Evolutionary conservation across 2,329 filamentous ascomycete genomes (phyloP).

Genomic region (Fusarium pseudonygamai): DNA sequence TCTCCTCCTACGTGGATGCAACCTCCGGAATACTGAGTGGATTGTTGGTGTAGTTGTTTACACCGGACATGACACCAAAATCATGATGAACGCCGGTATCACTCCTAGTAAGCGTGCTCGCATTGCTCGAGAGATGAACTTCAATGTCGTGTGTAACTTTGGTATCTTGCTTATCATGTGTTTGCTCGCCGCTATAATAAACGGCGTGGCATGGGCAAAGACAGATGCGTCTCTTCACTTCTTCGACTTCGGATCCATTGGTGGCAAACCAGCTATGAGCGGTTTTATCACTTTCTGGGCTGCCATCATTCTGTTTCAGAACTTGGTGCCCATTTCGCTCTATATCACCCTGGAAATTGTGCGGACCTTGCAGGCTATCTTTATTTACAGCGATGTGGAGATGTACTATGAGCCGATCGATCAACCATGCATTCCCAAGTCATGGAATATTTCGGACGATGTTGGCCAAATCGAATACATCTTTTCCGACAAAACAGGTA

Average conservation of each 20-base stretch:
- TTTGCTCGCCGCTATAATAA: conserved; percentile 82
- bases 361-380: conserved; percentile 89
- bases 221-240: conserved; percentile 77
- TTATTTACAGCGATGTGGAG: conserved; percentile 94
- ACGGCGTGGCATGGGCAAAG: conserved; percentile 83
- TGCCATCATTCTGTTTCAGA: conserved; percentile 93
- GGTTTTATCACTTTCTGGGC: conserved; percentile 99
- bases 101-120: conserved; percentile 94
- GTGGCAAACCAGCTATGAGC: conserved; percentile 76
- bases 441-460: conserved; percentile 99
- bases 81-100: conserved; percentile 97
- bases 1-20: conserved; percentile 90
- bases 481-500: conserved; percentile 98
- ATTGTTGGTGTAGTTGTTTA: conserved; percentile 91
- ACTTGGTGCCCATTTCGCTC: conserved; percentile 96
- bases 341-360: conserved; percentile 98
- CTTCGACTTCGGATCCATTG: conserved; percentile 89
- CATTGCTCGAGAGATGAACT: conserved; percentile 93
- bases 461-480: conserved; percentile 99
- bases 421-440: conserved; percentile 95
- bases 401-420: conserved; percentile 98
- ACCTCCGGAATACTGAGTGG: conserved; percentile 96
- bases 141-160: conserved; percentile 98
- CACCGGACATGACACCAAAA: conserved; percentile 96
- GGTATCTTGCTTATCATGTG: conserved; percentile 90